Evolutionary conservation across 352 stramenopile genomes (phyloP).

Genomic region (Phytopythium sindhum): DNA sequence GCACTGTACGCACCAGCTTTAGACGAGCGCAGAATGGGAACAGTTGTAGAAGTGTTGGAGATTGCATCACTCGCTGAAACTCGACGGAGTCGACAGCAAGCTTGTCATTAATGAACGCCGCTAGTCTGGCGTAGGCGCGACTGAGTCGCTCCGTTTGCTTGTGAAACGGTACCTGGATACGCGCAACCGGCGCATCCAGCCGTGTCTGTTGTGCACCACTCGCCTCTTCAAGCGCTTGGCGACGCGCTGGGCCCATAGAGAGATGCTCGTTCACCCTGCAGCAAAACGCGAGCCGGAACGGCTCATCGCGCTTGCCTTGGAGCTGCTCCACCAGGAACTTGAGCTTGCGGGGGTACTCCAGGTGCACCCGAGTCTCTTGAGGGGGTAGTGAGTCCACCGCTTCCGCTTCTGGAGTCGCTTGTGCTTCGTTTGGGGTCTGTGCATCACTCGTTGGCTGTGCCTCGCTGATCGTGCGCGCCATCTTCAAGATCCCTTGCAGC

Average conservation of each 20-base stretch:
- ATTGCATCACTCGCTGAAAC: conserved; percentile 23
- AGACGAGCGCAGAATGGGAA: conserved; percentile 49
- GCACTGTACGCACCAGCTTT: conserved; percentile 31
- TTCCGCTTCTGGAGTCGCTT: conserved; percentile 1
- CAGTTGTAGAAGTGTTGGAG: conserved; percentile 32
- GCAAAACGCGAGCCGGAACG: conserved; percentile 44
- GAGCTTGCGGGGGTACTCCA: conserved; percentile 51
- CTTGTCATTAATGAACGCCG: conserved; percentile 30
- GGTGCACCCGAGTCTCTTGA: conserved; percentile 1
- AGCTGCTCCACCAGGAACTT: conserved; percentile 41
- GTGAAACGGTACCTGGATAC: conserved; percentile 30
- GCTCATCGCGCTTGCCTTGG: conserved; percentile 23
- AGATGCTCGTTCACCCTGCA: conserved; percentile 53
- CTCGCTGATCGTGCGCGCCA: conserved; percentile 10
- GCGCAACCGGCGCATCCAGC: conserved; percentile 8
- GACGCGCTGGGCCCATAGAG: conserved; percentile 19
- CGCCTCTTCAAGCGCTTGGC: conserved; percentile 10
- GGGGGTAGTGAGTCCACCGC: too few relatives aligned
- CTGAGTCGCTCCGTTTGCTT: conserved; percentile 32
- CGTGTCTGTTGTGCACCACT: conserved; percentile 9
- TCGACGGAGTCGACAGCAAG: conserved; percentile 19
- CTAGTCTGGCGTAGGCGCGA: conserved; percentile 28
- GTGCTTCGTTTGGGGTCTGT: conserved; percentile 2
- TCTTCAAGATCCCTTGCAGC: conserved; percentile 27
- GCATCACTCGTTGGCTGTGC: conserved; percentile 17